Base-by-base conservation (phyloP, 2,329 filamentous ascomycete species). In the Arthroderma sp. region DNA sequence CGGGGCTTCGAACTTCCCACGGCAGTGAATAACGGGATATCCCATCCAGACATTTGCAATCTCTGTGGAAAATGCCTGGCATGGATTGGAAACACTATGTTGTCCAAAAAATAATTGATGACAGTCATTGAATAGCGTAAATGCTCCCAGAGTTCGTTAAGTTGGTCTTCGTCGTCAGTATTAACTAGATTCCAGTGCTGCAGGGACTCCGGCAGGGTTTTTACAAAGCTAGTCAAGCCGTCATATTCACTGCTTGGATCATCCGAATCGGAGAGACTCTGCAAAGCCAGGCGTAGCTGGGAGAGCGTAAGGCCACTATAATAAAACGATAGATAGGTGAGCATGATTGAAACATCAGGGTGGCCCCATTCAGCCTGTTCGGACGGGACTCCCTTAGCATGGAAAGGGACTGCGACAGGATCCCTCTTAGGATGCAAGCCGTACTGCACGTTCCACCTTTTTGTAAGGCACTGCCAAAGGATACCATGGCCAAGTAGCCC, bases 21-120 rank as follows among this genome's bases (percentile, higher is more conserved):
- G 36, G 31, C n/a, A 9, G 37, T 0, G 65, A 75, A 47, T 5
- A 49, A 36, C 6, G 47, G 47, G 11, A 85, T 62, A 48, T 86
- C 79, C 81, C 80, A 86, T 0, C 78, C 80, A 0, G 80, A 84
- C 0, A 77, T 70, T 0, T 75, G 77, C 0, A 86, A 59, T 48
- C 83, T 85, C 6, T 68, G 45, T 0, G 73, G 71, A 40, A 83
- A 86, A 47, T 83, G 74, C 22, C 71, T 77, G 48, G 75, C 70
- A 22, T 80, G 72, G 30, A 69, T 75, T 0, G 78, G 69, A 49
- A 85, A 85, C 0, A 82, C 72, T 0, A 79, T 54, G 4, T 67
- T 57, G 0, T 61, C 58, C 0, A 88, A 57, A 53, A 74, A 87
- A 50, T 78, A 86, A 49, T 87, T 75, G 1, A 86, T 68, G 2